Evolutionary conservation across 2,329 filamentous ascomycete species (phyloP).

Genomic region (Thelonectria olida): DNA sequence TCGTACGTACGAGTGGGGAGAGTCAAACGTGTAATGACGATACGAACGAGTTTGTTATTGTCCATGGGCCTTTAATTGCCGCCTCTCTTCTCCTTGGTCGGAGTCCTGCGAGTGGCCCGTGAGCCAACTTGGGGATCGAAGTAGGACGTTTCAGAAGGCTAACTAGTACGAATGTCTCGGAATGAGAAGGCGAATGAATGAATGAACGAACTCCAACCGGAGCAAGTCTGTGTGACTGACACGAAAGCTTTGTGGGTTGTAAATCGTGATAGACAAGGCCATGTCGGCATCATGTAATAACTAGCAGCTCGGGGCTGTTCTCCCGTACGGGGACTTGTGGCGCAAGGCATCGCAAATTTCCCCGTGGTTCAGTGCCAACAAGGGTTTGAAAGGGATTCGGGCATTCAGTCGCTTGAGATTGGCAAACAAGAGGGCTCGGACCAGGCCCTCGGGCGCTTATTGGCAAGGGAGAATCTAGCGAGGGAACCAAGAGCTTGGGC

Average conservation of each 20-base stretch:
- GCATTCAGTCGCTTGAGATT: slow-evolving; percentile 27
- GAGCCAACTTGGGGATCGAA: slow-evolving; percentile 11
- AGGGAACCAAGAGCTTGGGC: neutral
- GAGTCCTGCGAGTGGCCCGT: slow-evolving; percentile 7
- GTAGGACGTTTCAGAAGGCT: slow-evolving; percentile 38
- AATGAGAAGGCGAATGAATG: neutral
- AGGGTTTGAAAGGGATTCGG: slow-evolving; percentile 11
- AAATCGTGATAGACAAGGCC: neutral
- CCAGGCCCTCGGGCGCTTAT: neutral
- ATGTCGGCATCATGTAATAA: neutral
- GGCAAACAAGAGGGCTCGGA: slow-evolving; percentile 2
- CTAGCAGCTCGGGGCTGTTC: neutral
- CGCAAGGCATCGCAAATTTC: slow-evolving; percentile 12
- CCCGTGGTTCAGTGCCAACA: slow-evolving; percentile 16
- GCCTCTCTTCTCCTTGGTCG: neutral
- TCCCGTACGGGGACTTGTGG: slow-evolving; percentile 6
- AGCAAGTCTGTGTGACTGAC: neutral
- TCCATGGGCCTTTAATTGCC: neutral
- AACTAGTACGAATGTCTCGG: slow-evolving; percentile 10
- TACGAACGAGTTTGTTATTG: neutral
- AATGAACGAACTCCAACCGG: neutral
- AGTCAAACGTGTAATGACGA: neutral
- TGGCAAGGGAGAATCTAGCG: neutral
- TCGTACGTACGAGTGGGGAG: slow-evolving; percentile 2
- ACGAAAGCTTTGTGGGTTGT: neutral